Evolutionary conservation across 2,329 filamentous ascomycete species (phyloP).

Genomic region (Paracoccidioides brasiliensis): DNA sequence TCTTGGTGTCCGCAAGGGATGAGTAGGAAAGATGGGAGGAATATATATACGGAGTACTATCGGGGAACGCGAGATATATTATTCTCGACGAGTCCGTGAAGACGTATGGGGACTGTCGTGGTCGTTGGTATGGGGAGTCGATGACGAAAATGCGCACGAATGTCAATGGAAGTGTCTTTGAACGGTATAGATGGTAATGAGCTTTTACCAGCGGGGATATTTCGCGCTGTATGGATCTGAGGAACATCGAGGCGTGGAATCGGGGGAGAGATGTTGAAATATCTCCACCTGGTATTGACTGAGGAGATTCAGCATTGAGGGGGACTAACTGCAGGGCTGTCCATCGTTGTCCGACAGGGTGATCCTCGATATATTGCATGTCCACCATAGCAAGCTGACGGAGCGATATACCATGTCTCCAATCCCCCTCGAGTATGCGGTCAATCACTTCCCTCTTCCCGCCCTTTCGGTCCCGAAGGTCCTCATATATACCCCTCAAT

Average conservation of each 20-base stretch:
- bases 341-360: conserved; percentile 39
- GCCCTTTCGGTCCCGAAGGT: conserved; percentile 43
- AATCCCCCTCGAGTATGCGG: conserved; percentile 44
- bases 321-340: conserved; percentile 37
- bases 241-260: conserved; percentile 68
- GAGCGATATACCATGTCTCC: conserved; percentile 42
- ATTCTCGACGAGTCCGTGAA: conserved; percentile 52
- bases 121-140: conserved; percentile 63
- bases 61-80: conserved; percentile 70
- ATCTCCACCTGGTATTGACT: conserved; percentile 21
- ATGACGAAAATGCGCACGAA: conserved; percentile 67
- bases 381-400: conserved; percentile 44
- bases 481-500: conserved; percentile 51
- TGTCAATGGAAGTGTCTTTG: conserved; percentile 49
- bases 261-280: conserved; percentile 42
- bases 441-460: conserved; percentile 43
- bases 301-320: conserved; percentile 14
- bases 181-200: conserved; percentile 68
- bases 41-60: conserved; percentile 65
- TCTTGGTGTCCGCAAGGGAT: conserved; percentile 15
- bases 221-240: conserved; percentile 61
- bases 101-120: conserved; percentile 26
- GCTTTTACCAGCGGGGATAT: conserved; percentile 68
- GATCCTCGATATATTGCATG: conserved; percentile 41
- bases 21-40: conserved; percentile 38